Percentiles rank a stretch among this genome's conserved stretches.
phyloP scores from a whole-genome alignment of 179 eudicot species.

The Nepenthes alata region DNA sequence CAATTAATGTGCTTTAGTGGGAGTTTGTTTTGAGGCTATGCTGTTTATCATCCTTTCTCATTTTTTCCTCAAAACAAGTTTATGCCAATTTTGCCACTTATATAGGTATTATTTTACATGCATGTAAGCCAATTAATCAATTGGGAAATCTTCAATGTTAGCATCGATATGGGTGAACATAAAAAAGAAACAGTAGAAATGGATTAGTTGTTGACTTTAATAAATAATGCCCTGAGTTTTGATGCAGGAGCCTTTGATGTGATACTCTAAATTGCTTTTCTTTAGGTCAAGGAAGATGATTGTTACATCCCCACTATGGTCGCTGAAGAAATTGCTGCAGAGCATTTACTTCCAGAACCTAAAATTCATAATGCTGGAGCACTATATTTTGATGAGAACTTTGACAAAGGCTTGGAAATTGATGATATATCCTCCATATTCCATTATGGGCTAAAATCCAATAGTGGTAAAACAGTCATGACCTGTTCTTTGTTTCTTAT shows the following conservation, averaged over 20 bases:
- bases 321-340: constrained; percentile 21
- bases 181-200: too few species aligned
- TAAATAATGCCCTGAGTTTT: background rate
- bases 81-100: too few species aligned
- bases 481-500: background rate
- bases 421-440: constrained; percentile 34
- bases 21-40: too few species aligned
- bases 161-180: too few species aligned
- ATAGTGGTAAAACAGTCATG: constrained; percentile 13
- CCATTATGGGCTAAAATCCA: constrained; percentile 24
- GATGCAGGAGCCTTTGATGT: background rate
- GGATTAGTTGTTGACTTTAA: too few species aligned
- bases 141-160: too few species aligned
- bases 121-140: too few species aligned
- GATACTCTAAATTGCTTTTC: constrained; percentile 1
- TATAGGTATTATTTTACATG: too few species aligned
- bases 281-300: constrained; percentile 25
- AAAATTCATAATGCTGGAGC: constrained; percentile 21
- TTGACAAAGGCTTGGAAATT: constrained; percentile 29
- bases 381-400: constrained; percentile 29
- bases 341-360: constrained; percentile 22
- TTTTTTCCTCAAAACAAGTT: background rate
- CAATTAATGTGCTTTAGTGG: too few species aligned
- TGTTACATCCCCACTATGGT: constrained; percentile 18
- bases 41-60: background rate